phyloP scores from a whole-genome alignment of 129 eudicot genomes.

The Tanacetum coccineum region DNA sequence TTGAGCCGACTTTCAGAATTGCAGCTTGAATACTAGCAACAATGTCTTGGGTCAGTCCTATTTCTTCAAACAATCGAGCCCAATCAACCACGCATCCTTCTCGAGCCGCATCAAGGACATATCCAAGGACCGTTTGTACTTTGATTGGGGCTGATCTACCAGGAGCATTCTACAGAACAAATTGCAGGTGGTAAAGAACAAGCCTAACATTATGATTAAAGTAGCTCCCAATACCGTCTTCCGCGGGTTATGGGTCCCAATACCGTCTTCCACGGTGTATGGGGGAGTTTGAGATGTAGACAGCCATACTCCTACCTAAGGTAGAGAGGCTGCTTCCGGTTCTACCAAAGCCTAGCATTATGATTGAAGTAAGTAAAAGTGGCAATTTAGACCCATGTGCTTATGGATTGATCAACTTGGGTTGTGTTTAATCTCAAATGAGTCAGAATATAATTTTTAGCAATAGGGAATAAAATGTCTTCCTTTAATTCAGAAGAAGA shows the following conservation, averaged over 20 bases:
- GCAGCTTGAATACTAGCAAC: constrained; percentile 41
- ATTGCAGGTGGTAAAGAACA: constrained; percentile 9
- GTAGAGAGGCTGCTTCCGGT: too few species aligned
- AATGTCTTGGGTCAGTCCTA: constrained; percentile 51
- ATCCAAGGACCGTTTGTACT: constrained; percentile 59
- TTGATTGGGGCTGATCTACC: constrained; percentile 84
- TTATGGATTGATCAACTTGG: neutral
- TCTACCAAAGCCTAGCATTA: neutral
- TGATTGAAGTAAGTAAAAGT: constrained; percentile 1
- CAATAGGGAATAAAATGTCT: neutral
- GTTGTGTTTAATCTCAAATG: neutral
- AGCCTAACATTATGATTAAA: neutral
- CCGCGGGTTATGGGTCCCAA: too few species aligned
- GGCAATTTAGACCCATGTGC: constrained; percentile 7
- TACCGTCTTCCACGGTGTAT: too few species aligned
- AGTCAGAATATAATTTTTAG: neutral
- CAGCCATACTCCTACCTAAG: too few species aligned
- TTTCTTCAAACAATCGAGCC: constrained; percentile 60
- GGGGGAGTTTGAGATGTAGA: too few species aligned
- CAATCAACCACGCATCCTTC: constrained; percentile 56
- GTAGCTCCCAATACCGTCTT: too few species aligned
- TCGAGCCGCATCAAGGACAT: constrained; percentile 77
- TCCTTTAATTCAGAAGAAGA: too few species aligned
- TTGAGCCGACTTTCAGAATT: constrained; percentile 66
- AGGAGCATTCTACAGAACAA: constrained; percentile 53